phyloP scores from a whole-genome alignment of 345 rosid species.

The Barbarea vulgaris region DNA sequence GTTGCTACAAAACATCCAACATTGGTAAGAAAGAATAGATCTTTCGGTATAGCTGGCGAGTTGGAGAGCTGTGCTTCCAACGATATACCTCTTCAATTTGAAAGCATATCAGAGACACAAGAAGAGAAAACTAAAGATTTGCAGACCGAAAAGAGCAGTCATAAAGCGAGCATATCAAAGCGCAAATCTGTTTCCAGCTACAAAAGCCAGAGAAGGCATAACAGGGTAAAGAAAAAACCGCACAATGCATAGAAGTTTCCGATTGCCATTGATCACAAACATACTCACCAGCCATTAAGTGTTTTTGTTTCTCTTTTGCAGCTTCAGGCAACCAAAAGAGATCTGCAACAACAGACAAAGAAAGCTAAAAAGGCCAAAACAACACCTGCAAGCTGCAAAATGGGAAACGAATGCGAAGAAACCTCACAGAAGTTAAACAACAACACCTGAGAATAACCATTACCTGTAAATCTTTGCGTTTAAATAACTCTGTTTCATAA shows the following conservation, averaged over 20 bases:
- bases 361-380: constrained; percentile 44
- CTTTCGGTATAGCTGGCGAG: constrained; percentile 55
- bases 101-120: constrained; percentile 40
- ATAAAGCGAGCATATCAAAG: constrained; percentile 45
- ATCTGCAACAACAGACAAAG: constrained; percentile 35
- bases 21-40: constrained; percentile 35
- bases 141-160: constrained; percentile 39
- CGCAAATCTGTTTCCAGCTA: constrained; percentile 57
- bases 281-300: background rate
- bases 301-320: constrained; percentile 6
- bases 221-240: constrained; percentile 45
- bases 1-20: constrained; percentile 31
- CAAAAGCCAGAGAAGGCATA: constrained; percentile 47
- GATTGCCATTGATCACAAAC: background rate
- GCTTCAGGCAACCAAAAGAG: constrained; percentile 49
- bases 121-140: constrained; percentile 32
- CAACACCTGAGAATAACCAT: constrained; percentile 1
- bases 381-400: constrained; percentile 34
- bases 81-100: constrained; percentile 59
- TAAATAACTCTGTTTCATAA: background rate
- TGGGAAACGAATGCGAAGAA: constrained; percentile 38
- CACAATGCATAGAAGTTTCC: background rate
- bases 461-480: constrained; percentile 16
- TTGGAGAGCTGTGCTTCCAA: constrained; percentile 90
- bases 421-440: background rate